phyloP scores from a whole-genome alignment of 208 protist genomes.

The Trypanosoma congolense region DNA sequence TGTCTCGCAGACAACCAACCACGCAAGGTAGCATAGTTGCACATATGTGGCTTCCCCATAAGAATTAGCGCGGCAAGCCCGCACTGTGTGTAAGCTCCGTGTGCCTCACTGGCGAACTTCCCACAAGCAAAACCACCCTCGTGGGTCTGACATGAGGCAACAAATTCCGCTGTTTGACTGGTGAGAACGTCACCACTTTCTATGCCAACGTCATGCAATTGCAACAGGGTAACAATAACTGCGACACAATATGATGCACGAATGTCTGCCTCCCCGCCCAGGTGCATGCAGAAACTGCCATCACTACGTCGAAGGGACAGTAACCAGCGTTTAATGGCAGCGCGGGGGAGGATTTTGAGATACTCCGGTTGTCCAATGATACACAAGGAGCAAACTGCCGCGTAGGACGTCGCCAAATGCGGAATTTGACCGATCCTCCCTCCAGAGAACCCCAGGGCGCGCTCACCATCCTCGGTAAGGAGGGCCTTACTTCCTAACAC shows the following conservation, averaged over 20 bases:
- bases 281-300: slow-evolving; percentile 82
- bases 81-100: slow-evolving; percentile 92
- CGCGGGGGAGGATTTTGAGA: slow-evolving; percentile 48
- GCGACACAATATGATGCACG: slow-evolving; percentile 85
- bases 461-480: slow-evolving; percentile 22
- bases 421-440: slow-evolving; percentile 59
- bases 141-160: slow-evolving; percentile 84
- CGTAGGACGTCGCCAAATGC: slow-evolving; percentile 84
- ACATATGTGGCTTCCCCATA: slow-evolving; percentile 43
- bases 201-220: slow-evolving; percentile 53
- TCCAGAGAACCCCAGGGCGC: slow-evolving; percentile 75
- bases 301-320: slow-evolving; percentile 63
- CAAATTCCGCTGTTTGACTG: slow-evolving; percentile 41
- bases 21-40: slow-evolving; percentile 46
- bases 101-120: slow-evolving; percentile 58
- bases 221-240: slow-evolving; percentile 60
- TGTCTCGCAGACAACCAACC: slow-evolving; percentile 84
- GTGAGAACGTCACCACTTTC: slow-evolving; percentile 38
- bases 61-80: slow-evolving; percentile 72
- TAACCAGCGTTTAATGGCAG: slow-evolving; percentile 84
- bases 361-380: slow-evolving; percentile 36
- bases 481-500: too few relatives aligned
- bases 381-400: slow-evolving; percentile 66
- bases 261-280: slow-evolving; percentile 81
- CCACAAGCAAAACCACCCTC: slow-evolving; percentile 88